These are phyloP conservation scores for Kwoniella bestiolae DNA, from an alignment of 768 basidiomycete species.

Conservation along the genomic window DNA sequence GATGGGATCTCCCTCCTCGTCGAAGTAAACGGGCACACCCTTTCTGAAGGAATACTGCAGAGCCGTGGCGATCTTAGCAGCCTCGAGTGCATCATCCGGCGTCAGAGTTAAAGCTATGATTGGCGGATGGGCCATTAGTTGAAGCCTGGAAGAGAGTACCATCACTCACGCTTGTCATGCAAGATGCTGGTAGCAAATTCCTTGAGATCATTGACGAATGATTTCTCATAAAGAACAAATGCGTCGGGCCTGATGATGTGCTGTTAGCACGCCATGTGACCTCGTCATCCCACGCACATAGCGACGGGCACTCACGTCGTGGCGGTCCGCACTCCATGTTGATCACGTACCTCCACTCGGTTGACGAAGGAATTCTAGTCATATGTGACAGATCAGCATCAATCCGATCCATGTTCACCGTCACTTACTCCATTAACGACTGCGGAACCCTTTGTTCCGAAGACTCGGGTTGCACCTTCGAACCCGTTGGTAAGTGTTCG, in stretches of 20 bases:
- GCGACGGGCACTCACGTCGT: not conserved
- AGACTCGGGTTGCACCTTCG: conserved; percentile 26
- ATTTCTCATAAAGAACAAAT: conserved; percentile 31
- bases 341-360: conserved; percentile 27
- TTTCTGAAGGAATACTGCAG: conserved; percentile 21
- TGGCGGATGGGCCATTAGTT: conserved; percentile 4
- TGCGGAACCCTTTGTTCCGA: conserved; percentile 23
- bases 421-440: conserved; percentile 30
- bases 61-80: conserved; percentile 33
- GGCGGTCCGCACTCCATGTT: conserved; percentile 31
- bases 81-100: conserved; percentile 26
- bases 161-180: conserved; percentile 29
- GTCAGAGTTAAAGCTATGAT: not conserved
- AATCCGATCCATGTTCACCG: not conserved
- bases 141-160: not conserved
- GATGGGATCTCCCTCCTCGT: conserved; percentile 25
- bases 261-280: too few relatives aligned
- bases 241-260: not conserved
- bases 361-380: conserved; percentile 22
- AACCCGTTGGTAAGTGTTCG: conserved; percentile 27
- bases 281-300: not conserved
- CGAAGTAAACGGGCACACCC: conserved; percentile 31
- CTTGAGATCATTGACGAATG: conserved; percentile 32
- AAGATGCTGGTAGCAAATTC: conserved; percentile 28
- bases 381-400: too few relatives aligned